phyloP scores from a whole-genome alignment of 306 rosid species.

The Erythrophleum fordii region DNA sequence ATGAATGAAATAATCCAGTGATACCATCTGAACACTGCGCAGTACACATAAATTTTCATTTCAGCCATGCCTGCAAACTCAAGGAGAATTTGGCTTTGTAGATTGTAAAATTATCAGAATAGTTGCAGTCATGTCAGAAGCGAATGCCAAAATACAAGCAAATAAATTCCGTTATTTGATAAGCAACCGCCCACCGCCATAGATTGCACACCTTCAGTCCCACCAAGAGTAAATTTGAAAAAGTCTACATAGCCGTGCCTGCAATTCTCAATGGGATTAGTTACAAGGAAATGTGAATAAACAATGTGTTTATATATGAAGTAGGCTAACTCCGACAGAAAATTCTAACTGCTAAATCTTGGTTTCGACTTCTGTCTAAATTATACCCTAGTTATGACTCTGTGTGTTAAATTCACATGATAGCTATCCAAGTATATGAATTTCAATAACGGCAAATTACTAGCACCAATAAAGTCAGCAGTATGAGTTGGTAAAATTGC shows the following conservation, averaged over 20 bases:
- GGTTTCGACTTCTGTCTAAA: too few species aligned
- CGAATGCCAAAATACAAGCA: background rate
- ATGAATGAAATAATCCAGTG: background rate
- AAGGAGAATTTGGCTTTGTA: background rate
- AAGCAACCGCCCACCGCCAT: too few species aligned
- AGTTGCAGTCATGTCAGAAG: background rate
- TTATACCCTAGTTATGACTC: too few species aligned
- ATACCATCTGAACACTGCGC: background rate
- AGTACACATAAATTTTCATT: background rate
- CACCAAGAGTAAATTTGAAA: background rate
- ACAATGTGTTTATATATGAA: background rate
- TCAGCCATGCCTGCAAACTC: background rate
- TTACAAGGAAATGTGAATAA: background rate
- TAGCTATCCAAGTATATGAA: too few species aligned
- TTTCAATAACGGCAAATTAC: too few species aligned
- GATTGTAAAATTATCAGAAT: background rate
- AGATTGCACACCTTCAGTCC: background rate
- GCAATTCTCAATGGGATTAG: background rate
- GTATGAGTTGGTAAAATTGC: background rate
- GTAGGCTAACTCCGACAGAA: background rate
- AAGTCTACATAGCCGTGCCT: background rate
- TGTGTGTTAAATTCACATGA: too few species aligned
- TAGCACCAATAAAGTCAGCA: too few species aligned
- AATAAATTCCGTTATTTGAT: background rate
- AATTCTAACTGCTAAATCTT: background rate